Evolutionary conservation across 306 rosid species (phyloP), one percentile per base, ranked within the genome.

Genomic region (Mucuna pruriens): DNA sequence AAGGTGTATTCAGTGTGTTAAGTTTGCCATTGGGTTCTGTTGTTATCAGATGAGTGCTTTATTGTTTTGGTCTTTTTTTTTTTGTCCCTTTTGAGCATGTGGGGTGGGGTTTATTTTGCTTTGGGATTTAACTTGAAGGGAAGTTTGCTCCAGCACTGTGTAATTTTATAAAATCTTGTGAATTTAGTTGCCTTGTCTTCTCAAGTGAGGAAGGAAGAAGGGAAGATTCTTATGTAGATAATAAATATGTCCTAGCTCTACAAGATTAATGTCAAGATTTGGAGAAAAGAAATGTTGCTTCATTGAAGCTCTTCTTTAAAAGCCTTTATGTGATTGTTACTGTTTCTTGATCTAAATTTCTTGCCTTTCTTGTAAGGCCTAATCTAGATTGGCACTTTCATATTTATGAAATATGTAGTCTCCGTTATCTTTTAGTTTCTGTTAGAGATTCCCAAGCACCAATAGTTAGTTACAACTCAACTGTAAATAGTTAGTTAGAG

Each of bases 291-390:
- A 46, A 69, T 20, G 34, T 20, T 20, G 25, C 74, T 33, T 12
- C 34, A 26, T 13, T 29, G 39, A 20, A 38, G 25, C 74, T 68
- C 81, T 73, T 78, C 11, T 73, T 74, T 55, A 51, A 60, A 77
- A 68, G 61, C 76, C 33, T 62, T 40, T 60, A 7, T 68, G 69
- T 20, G 5, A 49, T 67, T 11, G 67, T 26, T 49, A 7, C 33
- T 34, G 33, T 42, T 46, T 66, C 31, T 11, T 29, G 33, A 39
- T 31, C 65, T 39, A n/a, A 42, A 15, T 74, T 54, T 51, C 65
- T 40, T 67, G 31, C 46, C 11, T 57, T 42, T 29, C 22, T 23
- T 20, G 68, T 54, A 40, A 33, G 68, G 75, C 55, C 52, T 42
- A 33, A 6, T 46, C 82, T 54, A 36, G 51, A 29, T 64, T 17